Evolutionary conservation across 805 yeast species (phyloP), one percentile per base, ranked within the genome.

Genomic region (Ogataea ramenticola): DNA sequence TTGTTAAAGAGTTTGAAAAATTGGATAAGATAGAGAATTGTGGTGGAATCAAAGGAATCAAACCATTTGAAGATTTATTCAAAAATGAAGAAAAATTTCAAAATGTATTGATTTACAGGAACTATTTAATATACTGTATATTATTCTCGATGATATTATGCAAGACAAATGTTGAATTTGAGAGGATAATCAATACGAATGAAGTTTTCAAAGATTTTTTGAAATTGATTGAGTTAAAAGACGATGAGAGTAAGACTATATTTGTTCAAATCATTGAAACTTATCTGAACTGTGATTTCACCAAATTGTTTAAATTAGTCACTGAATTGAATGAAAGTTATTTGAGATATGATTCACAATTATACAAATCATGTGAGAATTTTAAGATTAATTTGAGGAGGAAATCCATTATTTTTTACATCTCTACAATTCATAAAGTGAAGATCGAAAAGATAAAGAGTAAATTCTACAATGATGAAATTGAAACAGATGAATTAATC

Each of bases 341-440:
- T 34, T 19, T 34, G 26, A 34, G 10, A 34, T 34, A 16, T 19
- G 37, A 24, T 35, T 2, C 51, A 51, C 27, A 50, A 49, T 38
- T 37, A 46, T 22, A 46, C 50, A 21, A 60, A 57, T 26, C 47
- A 4, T 65, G 63, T 55, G 24, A 42, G 4, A 47, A 46, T 19
- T 48, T 65, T 24, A 46, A 36, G 17, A 22, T 22, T 15, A 36
- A 21, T 22, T 15, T 36, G 6, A 22, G 19, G 46, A 38, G 46
- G 52, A n/a, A 46, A 20, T 20, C 14, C n/a, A 6, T 34, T 16
- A 12, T 34, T 34, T 41, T 38, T 56, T 4, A 49, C 58, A 49
- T 70, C 2, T 62, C 70, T 0, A 42, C 65, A 15, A 46, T 60
- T 27, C 52, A 56, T 12, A 43, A 43, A 31, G 59, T 56, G 14